These are phyloP conservation scores for Elsinoe batatas DNA, from an alignment of 2,329 filamentous ascomycete species.

Conservation along the genomic window DNA sequence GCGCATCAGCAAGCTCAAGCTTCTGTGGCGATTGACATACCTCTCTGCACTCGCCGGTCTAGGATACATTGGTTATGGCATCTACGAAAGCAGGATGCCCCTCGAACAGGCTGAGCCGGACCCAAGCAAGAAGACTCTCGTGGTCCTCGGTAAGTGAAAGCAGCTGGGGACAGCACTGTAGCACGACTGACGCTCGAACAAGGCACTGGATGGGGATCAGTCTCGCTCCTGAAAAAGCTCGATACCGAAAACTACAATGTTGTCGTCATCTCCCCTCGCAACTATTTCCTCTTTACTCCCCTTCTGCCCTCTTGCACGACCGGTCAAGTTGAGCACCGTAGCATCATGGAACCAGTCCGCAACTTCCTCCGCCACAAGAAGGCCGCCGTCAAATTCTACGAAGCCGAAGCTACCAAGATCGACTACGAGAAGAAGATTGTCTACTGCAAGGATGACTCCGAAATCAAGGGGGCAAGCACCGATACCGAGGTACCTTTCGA, in stretches of 20 bases:
- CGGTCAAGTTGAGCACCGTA: conserved; percentile 94
- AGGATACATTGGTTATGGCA: conserved; percentile 65
- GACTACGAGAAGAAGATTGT: conserved; percentile 85
- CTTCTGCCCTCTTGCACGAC: conserved; percentile 95
- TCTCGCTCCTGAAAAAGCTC: conserved; percentile 95
- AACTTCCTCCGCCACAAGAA: conserved; percentile 94
- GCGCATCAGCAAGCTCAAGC: conserved; percentile 63
- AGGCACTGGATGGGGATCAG: conserved; percentile 95
- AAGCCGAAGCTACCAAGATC: conserved; percentile 92
- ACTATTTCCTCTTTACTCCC: conserved; percentile 99
- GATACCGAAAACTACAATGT: conserved; percentile 99
- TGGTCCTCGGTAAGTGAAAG: conserved; percentile 65
- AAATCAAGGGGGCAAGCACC: conserved; percentile 73
- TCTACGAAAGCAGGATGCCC: conserved; percentile 76
- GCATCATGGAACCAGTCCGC: conserved; percentile 98
- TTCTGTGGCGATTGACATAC: conserved; percentile 75
- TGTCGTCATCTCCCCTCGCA: conserved; percentile 91
- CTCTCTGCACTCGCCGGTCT: conserved; percentile 60
- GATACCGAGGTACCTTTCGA: conserved; percentile 92
- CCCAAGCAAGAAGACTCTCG: conserved; percentile 89
- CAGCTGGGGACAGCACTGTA: not conserved
- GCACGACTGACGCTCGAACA: conserved; percentile 1
- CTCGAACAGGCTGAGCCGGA: conserved; percentile 69
- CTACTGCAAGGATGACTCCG: conserved; percentile 82
- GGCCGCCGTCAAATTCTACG: conserved; percentile 89